Evolutionary conservation across 805 yeast species (phyloP).

Genomic region (Candida morakotiae): DNA sequence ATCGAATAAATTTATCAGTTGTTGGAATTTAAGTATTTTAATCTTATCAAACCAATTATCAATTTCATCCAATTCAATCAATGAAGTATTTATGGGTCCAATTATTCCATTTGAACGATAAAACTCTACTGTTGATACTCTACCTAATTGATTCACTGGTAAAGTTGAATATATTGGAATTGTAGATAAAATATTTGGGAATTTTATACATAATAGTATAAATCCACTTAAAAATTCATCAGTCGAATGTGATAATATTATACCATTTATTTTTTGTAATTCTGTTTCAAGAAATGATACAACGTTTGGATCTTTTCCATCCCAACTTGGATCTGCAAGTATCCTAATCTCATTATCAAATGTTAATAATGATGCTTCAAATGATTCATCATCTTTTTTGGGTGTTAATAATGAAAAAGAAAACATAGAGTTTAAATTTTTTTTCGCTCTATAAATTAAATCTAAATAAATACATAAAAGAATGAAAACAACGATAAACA

Average conservation of each 20-base stretch:
- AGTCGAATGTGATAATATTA: conserved; percentile 85
- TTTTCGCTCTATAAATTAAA: background rate
- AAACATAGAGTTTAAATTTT: conserved; percentile 20
- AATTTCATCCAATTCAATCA: conserved; percentile 65
- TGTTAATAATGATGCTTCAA: conserved; percentile 47
- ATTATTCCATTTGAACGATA: conserved; percentile 70
- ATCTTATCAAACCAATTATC: conserved; percentile 78
- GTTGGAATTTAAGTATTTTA: conserved; percentile 70
- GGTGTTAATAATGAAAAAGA: conserved; percentile 32
- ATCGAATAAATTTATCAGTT: conserved; percentile 61
- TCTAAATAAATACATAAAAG: background rate
- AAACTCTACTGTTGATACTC: conserved; percentile 78
- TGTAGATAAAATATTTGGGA: conserved; percentile 50
- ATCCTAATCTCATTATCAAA: conserved; percentile 54
- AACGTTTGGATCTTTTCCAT: conserved; percentile 40
- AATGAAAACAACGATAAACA: background rate
- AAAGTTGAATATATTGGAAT: conserved; percentile 82
- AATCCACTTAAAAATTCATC: conserved; percentile 77
- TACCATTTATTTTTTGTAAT: conserved; percentile 51
- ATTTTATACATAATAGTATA: conserved; percentile 56
- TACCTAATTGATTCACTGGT: conserved; percentile 85
- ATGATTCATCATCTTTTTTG: conserved; percentile 22
- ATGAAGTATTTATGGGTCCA: conserved; percentile 62
- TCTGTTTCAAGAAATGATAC: conserved; percentile 31
- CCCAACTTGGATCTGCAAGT: conserved; percentile 76